phyloP scores from a whole-genome alignment of 2,329 filamentous ascomycete species.

The Penicillium sp. region DNA sequence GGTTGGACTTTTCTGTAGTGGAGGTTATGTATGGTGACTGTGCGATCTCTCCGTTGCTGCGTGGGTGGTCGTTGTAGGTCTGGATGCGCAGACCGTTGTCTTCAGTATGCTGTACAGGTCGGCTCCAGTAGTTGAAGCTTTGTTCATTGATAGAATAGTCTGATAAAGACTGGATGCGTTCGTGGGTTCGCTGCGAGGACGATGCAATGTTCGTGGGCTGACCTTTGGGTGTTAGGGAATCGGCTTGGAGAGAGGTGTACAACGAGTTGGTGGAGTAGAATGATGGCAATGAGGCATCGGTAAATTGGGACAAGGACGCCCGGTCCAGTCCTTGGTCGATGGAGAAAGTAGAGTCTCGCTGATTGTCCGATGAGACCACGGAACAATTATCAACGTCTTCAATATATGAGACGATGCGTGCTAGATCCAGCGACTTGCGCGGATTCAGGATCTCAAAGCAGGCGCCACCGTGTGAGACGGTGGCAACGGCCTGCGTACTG shows the following conservation, averaged over 20 bases:
- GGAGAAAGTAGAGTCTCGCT: slow-evolving; percentile 26
- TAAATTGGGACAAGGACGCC: slow-evolving; percentile 23
- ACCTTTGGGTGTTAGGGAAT: slow-evolving; percentile 11
- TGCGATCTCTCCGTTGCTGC: slow-evolving; percentile 3
- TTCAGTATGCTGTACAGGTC: background rate
- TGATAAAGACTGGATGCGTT: slow-evolving; percentile 20
- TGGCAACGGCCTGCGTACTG: slow-evolving; percentile 25
- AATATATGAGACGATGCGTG: slow-evolving; percentile 37
- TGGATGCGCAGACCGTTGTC: background rate
- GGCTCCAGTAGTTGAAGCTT: slow-evolving; percentile 12
- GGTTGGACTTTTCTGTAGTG: slow-evolving; percentile 11
- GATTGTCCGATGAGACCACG: slow-evolving; percentile 12
- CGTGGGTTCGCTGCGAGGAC: slow-evolving; percentile 18
- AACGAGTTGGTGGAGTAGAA: slow-evolving; percentile 23
- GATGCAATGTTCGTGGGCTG: slow-evolving; percentile 17
- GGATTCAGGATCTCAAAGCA: slow-evolving; percentile 41
- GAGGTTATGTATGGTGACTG: slow-evolving; percentile 14
- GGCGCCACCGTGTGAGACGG: slow-evolving; percentile 35
- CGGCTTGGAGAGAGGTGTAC: slow-evolving; percentile 12
- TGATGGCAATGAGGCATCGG: slow-evolving; percentile 24
- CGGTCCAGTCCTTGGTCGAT: slow-evolving; percentile 19
- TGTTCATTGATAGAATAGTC: slow-evolving; percentile 21
- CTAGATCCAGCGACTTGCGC: slow-evolving; percentile 35
- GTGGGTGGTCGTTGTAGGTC: background rate
- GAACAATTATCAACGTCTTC: slow-evolving; percentile 34